Evolutionary conservation across 257 asterid genomes (phyloP).

Genomic region (Lithospermum erythrorhizon): DNA sequence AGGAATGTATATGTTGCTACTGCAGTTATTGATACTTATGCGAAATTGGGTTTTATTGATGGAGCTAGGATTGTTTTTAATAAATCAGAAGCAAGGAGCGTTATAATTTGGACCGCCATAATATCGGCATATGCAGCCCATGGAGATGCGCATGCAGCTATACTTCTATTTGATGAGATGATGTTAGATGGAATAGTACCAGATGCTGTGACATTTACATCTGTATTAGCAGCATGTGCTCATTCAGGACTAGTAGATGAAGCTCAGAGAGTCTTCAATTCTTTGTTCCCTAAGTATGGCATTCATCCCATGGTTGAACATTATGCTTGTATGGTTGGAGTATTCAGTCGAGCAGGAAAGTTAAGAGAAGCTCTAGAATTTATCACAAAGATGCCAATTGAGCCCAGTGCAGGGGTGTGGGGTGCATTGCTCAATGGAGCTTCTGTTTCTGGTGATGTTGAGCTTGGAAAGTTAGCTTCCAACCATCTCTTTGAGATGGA

Average conservation of each 20-base stretch:
- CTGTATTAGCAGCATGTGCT: slow-evolving; percentile 77
- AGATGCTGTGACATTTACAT: slow-evolving; percentile 58
- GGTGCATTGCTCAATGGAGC: slow-evolving; percentile 85
- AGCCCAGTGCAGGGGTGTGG: slow-evolving; percentile 63
- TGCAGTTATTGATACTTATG: slow-evolving; percentile 58
- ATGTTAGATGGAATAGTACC: slow-evolving; percentile 38
- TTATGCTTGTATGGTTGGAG: slow-evolving; percentile 64
- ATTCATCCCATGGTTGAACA: slow-evolving; percentile 56
- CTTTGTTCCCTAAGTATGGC: slow-evolving; percentile 38
- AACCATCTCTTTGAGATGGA: slow-evolving; percentile 47
- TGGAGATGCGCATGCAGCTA: slow-evolving; percentile 60
- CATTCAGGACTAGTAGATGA: slow-evolving; percentile 61
- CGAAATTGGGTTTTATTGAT: slow-evolving; percentile 58
- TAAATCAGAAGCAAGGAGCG: slow-evolving; percentile 39
- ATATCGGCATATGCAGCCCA: slow-evolving; percentile 71
- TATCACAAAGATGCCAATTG: slow-evolving; percentile 51
- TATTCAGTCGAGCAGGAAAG: slow-evolving; percentile 58
- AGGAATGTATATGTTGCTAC: slow-evolving; percentile 55
- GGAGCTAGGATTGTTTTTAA: slow-evolving; percentile 53
- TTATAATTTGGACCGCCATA: slow-evolving; percentile 76
- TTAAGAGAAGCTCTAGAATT: slow-evolving; percentile 58
- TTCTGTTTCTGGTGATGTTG: slow-evolving; percentile 47
- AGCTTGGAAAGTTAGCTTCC: slow-evolving; percentile 49
- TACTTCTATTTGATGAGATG: slow-evolving; percentile 53
- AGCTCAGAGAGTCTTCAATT: slow-evolving; percentile 44